Base-by-base conservation (phyloP, 1,284 basidiomycete genomes). In the Lentinula novae-zelandiae region DNA sequence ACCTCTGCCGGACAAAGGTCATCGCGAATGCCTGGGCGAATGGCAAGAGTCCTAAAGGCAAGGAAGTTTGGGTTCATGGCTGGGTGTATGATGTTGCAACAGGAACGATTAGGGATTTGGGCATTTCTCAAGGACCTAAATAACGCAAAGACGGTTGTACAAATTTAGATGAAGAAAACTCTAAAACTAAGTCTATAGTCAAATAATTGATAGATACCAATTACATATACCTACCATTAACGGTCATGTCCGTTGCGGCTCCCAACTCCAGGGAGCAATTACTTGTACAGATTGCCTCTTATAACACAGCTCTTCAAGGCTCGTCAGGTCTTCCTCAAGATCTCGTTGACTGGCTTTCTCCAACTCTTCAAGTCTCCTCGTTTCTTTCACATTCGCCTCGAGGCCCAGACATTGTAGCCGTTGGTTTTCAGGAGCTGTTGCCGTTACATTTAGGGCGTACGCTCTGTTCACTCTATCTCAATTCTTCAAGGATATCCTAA, bases 371-470 rank as follows among this genome's bases (percentile, higher is more conserved):
- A 63, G 88, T 91, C 5, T 90, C 90, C 27, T 79, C 74, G 39
- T 90, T 91, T 69, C 82, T 90, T 42, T 80, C 86, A 42, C 79
- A 77, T 56, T 78, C 80, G 58, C 78, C 76, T 22, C 77, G 82
- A 56, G 83, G 86, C 2, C 86, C 91, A 36, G 94, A 95, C 71
- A 87, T 96, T 39, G 85, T 95, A 58, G 93, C 89, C 0, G 88
- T 96, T 52, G 93, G 93, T 10, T 95, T 96, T 67, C 93, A 96
- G 70, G 93, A 96, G 71, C 81, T 95, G 48, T 78, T 95, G 9
- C 93, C 93, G 4, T 79, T 96, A 31, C 90, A 92, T 68, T 82
- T 92, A 56, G 89, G 89, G 64, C 78, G 90, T 91, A 74, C 69
- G 89, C 81, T 58, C 52, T 34, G 60, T 63, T 52, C 44, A 58